phyloP scores from a whole-genome alignment of 345 rosid genomes.

The Chamaenerion angustifolium region DNA sequence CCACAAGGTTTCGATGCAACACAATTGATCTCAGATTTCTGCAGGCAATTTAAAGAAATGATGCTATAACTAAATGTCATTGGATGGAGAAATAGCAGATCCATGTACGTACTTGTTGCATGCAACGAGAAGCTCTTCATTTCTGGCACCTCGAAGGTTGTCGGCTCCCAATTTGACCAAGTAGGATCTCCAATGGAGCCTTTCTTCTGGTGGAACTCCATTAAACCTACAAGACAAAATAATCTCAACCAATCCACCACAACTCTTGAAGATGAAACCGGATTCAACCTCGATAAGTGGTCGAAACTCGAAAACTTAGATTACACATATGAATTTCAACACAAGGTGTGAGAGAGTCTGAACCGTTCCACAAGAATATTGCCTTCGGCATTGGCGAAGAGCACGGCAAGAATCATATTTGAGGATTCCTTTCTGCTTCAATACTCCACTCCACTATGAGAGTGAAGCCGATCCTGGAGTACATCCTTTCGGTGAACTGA shows the following conservation, averaged over 20 bases:
- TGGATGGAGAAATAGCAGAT: neutral
- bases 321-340: neutral
- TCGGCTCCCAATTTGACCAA: constrained; percentile 84
- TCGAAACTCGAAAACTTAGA: neutral
- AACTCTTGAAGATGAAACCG: neutral
- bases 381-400: constrained; percentile 56
- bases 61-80: too few species aligned
- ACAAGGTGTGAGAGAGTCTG: neutral
- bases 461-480: too few species aligned
- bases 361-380: constrained; percentile 65
- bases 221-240: constrained; percentile 40
- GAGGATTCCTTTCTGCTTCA: too few species aligned
- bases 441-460: too few species aligned
- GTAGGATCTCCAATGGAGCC: constrained; percentile 85
- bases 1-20: too few species aligned
- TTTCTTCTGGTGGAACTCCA: constrained; percentile 93
- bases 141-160: constrained; percentile 78
- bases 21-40: too few species aligned
- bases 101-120: constrained; percentile 58
- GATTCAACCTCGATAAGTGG: too few species aligned
- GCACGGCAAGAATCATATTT: constrained; percentile 48
- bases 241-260: neutral
- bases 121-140: constrained; percentile 93
- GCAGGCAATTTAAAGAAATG: too few species aligned
- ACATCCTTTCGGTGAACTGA: too few species aligned